phyloP scores from a whole-genome alignment of 768 basidiomycete genomes.

The Lactarius vividus region DNA sequence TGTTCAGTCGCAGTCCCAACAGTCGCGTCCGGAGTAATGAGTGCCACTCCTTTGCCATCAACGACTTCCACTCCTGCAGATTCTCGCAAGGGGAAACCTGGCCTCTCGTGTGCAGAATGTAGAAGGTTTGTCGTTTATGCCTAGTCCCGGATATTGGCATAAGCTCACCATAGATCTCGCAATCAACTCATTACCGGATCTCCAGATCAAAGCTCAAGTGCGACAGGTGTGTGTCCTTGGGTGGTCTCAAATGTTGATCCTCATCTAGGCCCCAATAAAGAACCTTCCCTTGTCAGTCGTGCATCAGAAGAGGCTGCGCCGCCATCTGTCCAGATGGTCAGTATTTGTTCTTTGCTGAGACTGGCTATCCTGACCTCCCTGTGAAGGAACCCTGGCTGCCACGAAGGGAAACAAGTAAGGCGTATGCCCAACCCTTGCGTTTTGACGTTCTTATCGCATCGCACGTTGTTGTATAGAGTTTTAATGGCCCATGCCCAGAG shows the following conservation, averaged over 20 bases:
- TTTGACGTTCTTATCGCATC: conserved; percentile 1
- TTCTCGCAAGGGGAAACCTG: conserved; percentile 35
- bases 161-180: neutral
- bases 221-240: conserved; percentile 38
- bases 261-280: conserved; percentile 31
- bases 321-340: conserved; percentile 51
- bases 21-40: conserved; percentile 11
- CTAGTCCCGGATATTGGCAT: neutral
- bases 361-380: neutral
- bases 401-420: conserved; percentile 57
- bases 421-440: neutral
- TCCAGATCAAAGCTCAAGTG: conserved; percentile 55
- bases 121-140: conserved; percentile 38
- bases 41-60: conserved; percentile 5
- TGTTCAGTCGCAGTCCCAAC: neutral
- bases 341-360: conserved; percentile 6
- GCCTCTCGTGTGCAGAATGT: conserved; percentile 53
- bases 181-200: neutral
- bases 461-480: conserved; percentile 37
- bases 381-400: conserved; percentile 46
- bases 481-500: conserved; percentile 50
- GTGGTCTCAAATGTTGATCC: neutral
- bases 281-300: conserved; percentile 54
- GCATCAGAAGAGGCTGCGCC: conserved; percentile 52
- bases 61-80: conserved; percentile 14